Evolutionary conservation across 176 grass and related monocot genomes (phyloP), one percentile per base, ranked within the genome.

Genomic region (Secale cereale): DNA sequence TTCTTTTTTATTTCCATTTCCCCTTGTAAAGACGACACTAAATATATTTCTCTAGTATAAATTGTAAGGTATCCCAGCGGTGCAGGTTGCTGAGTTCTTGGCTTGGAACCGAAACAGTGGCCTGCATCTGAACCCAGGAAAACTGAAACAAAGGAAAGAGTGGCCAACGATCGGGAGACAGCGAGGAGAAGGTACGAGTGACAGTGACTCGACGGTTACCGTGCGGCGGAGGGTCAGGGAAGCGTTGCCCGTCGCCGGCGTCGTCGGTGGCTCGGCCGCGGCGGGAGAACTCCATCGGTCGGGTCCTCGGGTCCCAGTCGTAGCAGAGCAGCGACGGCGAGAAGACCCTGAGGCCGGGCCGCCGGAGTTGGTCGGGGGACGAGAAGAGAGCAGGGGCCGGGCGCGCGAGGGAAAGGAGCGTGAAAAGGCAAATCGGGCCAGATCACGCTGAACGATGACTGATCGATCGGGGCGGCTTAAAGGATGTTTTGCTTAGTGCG

Each of bases 231-330:
- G 70, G 35, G 7, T 76, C 87, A 7, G 60, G 76, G 70, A 85
- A 85, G 81, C 35, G 68, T 59, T 28, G 10, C 68, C 22, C 45
- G 27, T 48, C 59, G 41, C 15, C 30, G 35, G 7, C 61, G 14
- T 20, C 75, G 62, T 36, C 74, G 33, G 50, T 52, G 20, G 62
- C 22, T n/a, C 22, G 73, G 27, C 80, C 73, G 0, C 86, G 81
- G 74, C 72, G 25, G 23, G 87, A 45, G 75, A 88, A 79, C 35
- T 88, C 87, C 87, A 84, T 84, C 19, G 56, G 10, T 26, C 32
- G 6, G 3, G 66, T 32, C 14, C 8, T 23, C 50, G 19, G 6
- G 64, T 36, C 2, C 10, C 60, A 0, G 17, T 16, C 2, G 15
- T 23, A 29, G 26, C 17, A 66, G 20, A 79, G 76, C 65, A 7